Base-by-base conservation (phyloP, 306 rosid genomes). In the Geum urbanum region DNA sequence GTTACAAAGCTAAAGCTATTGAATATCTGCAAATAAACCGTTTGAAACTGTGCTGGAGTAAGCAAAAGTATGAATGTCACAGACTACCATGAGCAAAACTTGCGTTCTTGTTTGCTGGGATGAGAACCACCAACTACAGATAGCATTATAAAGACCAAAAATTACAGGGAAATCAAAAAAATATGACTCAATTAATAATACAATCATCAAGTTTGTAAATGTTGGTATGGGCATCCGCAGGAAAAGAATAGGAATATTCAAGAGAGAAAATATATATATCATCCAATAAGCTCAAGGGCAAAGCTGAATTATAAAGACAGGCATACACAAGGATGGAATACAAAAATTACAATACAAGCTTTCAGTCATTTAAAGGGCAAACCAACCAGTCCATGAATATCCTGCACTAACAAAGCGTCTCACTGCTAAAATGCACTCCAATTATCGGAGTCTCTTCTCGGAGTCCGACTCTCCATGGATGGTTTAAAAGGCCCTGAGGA, bases 351-450 rank as follows among this genome's bases (percentile, higher is more conserved):
- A 89, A 74, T 73, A 87, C 87, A 89, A 81, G 74, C 84, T 74
- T 56, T 66, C 59, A 68, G 46, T 47, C 74, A 83, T 60, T 63
- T 76, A 78, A 71, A 70, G 8, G 66, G 54, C 58, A 67, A 62
- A 67, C 80, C 82, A 83, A 79, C 82, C 83, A 67, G 76, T 80
- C 74, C 56, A 67, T 63, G 69, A 62, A 66, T 72, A 76, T 53
- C 41, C 76, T 7, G 77, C 80, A 67, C 75, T 78, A 71, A 65
- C 4, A 83, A 77, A 56, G 81, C 74, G 50, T 75, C 74, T 66
- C 69, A 69, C 77, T 51, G 67, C 91, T 95, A 91, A 78, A 95
- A 91, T 5, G 92, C 92, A 71, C 89, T 91, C 99, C 97, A 95
- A 73, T 74, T 81, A 78, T 89, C 92, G 6, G 96, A 83, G 64